Evolutionary conservation across 805 yeast genomes (phyloP).

Genomic region (Cyberlindnera maritima): DNA sequence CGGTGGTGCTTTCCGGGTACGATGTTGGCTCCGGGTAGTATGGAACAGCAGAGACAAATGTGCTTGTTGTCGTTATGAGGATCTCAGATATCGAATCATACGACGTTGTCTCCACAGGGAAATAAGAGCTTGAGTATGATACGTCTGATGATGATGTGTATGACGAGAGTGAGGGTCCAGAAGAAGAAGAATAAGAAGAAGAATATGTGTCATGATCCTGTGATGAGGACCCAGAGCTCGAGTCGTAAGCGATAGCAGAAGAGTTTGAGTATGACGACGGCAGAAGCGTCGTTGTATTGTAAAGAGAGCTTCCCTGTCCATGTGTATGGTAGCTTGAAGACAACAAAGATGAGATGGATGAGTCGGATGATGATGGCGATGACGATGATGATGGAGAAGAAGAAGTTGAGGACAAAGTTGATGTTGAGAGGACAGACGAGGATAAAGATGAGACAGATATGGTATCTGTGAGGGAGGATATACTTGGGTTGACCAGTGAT

Average conservation of each 20-base stretch:
- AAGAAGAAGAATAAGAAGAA: not conserved
- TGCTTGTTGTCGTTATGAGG: slow-evolving; percentile 1
- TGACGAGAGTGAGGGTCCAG: not conserved
- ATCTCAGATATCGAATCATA: not conserved
- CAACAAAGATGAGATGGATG: not conserved
- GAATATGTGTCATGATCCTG: not conserved
- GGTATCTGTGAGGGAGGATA: not conserved
- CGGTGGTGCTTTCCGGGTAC: slow-evolving; percentile 12
- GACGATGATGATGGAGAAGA: not conserved
- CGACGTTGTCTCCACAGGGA: not conserved
- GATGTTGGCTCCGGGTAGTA: slow-evolving; percentile 7
- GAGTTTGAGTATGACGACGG: not conserved
- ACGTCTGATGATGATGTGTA: not conserved
- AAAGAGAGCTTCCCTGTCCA: not conserved
- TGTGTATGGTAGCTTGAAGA: not conserved
- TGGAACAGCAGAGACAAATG: slow-evolving; percentile 6
- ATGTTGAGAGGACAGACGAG: not conserved
- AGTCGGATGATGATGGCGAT: not conserved
- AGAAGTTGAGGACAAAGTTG: not conserved
- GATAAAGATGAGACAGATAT: not conserved
- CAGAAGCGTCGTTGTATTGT: not conserved
- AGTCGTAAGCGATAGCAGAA: not conserved
- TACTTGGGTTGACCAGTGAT: slow-evolving; percentile 3
- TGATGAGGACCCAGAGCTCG: not conserved
- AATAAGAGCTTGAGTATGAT: not conserved